These are phyloP conservation scores for Botryotinia calthae DNA, from an alignment of 2,329 filamentous ascomycete genomes.

Conservation along the genomic window DNA sequence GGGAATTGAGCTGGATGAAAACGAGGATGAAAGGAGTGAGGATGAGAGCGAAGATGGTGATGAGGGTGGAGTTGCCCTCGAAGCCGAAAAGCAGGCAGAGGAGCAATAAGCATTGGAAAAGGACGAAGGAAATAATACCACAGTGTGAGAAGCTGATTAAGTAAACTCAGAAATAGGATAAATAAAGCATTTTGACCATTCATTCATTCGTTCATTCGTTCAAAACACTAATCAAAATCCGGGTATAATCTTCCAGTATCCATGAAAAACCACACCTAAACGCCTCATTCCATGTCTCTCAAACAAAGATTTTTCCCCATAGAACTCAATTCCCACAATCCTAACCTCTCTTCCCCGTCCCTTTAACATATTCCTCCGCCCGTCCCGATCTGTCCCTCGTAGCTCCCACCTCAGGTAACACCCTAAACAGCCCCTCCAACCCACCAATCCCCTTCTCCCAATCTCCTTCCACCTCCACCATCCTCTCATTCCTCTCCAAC, in stretches of 20 bases:
- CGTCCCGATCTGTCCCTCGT: conserved; percentile 63
- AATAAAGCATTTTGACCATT: background rate
- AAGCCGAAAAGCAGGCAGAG: background rate
- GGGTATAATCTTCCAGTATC: conserved; percentile 15
- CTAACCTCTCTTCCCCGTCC: conserved; percentile 20
- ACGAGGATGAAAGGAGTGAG: background rate
- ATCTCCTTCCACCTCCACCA: conserved; percentile 46
- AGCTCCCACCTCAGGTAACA: conserved; percentile 61
- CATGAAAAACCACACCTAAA: conserved; percentile 11
- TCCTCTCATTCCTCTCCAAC: conserved; percentile 43
- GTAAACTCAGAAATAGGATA: conserved; percentile 2
- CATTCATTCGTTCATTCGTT: conserved; percentile 11
- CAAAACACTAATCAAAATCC: conserved; percentile 7
- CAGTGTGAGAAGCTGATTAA: background rate
- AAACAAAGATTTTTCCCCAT: background rate
- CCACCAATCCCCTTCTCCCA: conserved; percentile 51
- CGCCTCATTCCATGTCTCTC: background rate
- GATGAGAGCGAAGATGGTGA: conserved; percentile 12
- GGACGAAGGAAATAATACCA: background rate
- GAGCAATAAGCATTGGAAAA: background rate
- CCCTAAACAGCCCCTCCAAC: conserved; percentile 53
- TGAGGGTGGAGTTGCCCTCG: conserved; percentile 7
- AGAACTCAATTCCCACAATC: background rate
- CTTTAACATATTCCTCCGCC: conserved; percentile 43
- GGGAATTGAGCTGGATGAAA: background rate